Evolutionary conservation across 1,139 yeast species (phyloP).

Genomic region (Torulaspora globosa): DNA sequence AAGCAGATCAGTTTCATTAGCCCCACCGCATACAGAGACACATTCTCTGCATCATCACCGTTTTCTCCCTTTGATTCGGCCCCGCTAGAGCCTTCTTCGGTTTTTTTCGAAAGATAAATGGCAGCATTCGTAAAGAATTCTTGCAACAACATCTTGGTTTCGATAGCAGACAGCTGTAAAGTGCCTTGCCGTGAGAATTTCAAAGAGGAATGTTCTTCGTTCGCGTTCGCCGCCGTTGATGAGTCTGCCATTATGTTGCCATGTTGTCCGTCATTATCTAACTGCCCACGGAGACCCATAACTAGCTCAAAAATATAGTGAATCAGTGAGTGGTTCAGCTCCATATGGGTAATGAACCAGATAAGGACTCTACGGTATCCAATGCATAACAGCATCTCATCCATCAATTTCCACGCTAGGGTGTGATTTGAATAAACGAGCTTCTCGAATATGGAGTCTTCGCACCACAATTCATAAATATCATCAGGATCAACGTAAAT

Average conservation of each 20-base stretch:
- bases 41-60: constrained; percentile 37
- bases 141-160: constrained; percentile 62
- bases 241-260: constrained; percentile 18
- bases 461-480: constrained; percentile 46
- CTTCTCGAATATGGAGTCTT: constrained; percentile 42
- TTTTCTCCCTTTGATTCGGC: constrained; percentile 8
- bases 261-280: constrained; percentile 4
- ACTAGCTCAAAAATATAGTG: constrained; percentile 61
- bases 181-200: constrained; percentile 54
- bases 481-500: constrained; percentile 45
- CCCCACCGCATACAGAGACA: constrained; percentile 46
- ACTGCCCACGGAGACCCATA: constrained; percentile 50
- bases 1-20: constrained; percentile 54
- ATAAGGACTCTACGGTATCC: constrained; percentile 60
- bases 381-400: constrained; percentile 63
- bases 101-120: constrained; percentile 43
- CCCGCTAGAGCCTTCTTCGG: constrained; percentile 13
- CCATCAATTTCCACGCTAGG: constrained; percentile 53
- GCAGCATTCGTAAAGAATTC: constrained; percentile 59
- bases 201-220: constrained; percentile 23
- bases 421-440: constrained; percentile 42
- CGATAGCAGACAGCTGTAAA: constrained; percentile 51
- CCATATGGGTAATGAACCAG: constrained; percentile 60
- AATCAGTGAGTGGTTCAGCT: constrained; percentile 50
- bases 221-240: constrained; percentile 18